Base-by-base conservation (phyloP, 106 monocot genomes). In the Amphibolis antarctica region DNA sequence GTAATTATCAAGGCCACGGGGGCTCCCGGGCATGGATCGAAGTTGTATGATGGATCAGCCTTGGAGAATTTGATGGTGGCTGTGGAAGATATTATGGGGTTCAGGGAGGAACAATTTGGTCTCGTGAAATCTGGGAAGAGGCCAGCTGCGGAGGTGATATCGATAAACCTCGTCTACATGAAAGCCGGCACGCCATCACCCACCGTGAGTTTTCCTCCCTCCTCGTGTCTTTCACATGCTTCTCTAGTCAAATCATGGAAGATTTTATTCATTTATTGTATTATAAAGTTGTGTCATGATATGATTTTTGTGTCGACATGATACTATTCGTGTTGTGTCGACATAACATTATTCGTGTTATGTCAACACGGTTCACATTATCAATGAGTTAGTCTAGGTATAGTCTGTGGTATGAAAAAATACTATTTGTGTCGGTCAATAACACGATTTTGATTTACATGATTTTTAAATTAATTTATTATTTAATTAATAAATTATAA, bases 31-130 rank as follows among this genome's bases (percentile, higher is more conserved):
- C 96, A 96, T 28, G 86, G 84, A 23, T 76, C 89, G 47, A 83
- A 69, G 68, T 70, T 94, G 86, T 79, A 73, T 45, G 94, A 94
- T 46, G 68, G 77, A 4, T 60, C 63, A 4, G 89, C 96, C 20
- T 66, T 77, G 75, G 89, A 96, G 76, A 86, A 78, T 60, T 45
- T 96, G 66, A 84, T 96, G 96, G 84, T 82, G 45, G 78, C 83
- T 59, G 57, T 78, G 23, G 82, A 96, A 67, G 69, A 68, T 13
- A 54, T 90, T 20, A 67, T 76, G 2, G 24, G 72, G 71, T 96
- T 86, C 59, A 77, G 82, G 82, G 80, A 89, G 30, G 74, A 54
- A 46, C 89, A 96, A 66, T 90, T 89, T 59, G 84, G 80, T 49
- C 23, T 68, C 42, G 96, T 90, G n/a, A 90, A 96, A 76, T 73